Evolutionary conservation across 1,284 basidiomycete species (phyloP), one percentile per base, ranked within the genome.

Genomic region (Pseudozyma tsukubaensis): DNA sequence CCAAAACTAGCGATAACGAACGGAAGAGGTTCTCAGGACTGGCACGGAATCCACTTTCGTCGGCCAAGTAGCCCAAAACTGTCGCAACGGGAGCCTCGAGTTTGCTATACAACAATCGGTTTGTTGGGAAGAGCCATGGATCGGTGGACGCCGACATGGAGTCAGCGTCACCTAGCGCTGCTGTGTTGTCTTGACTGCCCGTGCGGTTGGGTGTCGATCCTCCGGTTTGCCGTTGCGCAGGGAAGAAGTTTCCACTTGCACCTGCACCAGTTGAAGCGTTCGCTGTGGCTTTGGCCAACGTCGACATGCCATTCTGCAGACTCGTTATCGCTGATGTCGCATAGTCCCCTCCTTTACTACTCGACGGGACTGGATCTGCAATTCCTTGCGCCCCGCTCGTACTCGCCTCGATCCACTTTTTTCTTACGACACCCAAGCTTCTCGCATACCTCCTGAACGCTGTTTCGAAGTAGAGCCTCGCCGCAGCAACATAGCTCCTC

Each of bases 391-490:
- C 24, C 24, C 21, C 42, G 0, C 47, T 11, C 2, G 47, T 4
- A 14, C 13, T 40, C n/a, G 55, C n/a, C 43, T 80, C 78, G 18
- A 3, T 32, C 78, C 78, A 80, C 8, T 77, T 43, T 19, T 77
- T 61, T 5, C 76, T 34, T 9, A 72, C 43, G 4, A 61, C 59
- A 12, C 59, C 63, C 0, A 83, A 49, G 49, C 71, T 91, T 35
- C 97, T 88, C 32, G 91, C 89, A 83, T 99, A 99, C 50, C 97
- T 87, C 63, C 97, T 87, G 82, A 99, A 95, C 0, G 92, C 94
- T 16, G 97, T 98, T 85, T 99, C 97, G 72, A 94, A 98, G 84
- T 97, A 99, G 18, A 93, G 89, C 19, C 94, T 89, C 4, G 93
- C 92, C 12, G 92, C 90, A 47, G 89, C 89, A 35, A 92, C 87